Evolutionary conservation across 345 rosid genomes (phyloP).

Genomic region (Aegle marmelos): DNA sequence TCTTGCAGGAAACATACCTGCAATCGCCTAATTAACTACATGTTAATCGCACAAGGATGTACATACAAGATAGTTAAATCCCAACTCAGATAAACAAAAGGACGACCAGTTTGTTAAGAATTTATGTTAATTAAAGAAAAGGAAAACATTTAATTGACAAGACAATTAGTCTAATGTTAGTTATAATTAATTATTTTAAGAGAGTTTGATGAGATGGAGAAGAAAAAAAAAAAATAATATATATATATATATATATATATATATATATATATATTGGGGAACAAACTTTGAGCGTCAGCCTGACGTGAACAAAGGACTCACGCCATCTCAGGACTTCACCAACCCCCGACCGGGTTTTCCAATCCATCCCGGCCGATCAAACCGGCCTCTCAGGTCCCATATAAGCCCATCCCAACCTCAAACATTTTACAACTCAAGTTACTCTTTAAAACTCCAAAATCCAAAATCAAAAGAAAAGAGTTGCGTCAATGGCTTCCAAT

Average conservation of each 20-base stretch:
- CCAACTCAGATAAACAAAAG: not conserved
- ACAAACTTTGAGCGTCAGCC: not conserved
- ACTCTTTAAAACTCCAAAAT: not conserved
- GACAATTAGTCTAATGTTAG: too few species aligned
- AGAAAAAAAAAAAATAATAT: too few species aligned
- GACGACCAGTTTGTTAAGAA: not conserved
- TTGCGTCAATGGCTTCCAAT: constrained; percentile 44
- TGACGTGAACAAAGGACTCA: not conserved
- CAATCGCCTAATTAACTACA: not conserved
- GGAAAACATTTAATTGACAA: too few species aligned
- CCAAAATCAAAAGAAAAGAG: not conserved
- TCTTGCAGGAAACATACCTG: not conserved
- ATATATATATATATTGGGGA: too few species aligned
- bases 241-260: too few species aligned
- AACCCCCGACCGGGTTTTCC: constrained; percentile 34
- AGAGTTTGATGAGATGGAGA: too few species aligned
- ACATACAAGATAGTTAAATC: not conserved
- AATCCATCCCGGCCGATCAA: constrained; percentile 15
- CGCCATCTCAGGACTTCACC: constrained; percentile 15
- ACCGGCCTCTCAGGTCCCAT: constrained; percentile 19
- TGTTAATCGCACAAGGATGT: not conserved
- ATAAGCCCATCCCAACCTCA: not conserved
- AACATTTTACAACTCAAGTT: constrained; percentile 4
- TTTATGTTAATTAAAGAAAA: not conserved
- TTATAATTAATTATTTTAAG: too few species aligned